Base-by-base conservation (phyloP, 805 yeast genomes). In the Yarrowia alimentaria region DNA sequence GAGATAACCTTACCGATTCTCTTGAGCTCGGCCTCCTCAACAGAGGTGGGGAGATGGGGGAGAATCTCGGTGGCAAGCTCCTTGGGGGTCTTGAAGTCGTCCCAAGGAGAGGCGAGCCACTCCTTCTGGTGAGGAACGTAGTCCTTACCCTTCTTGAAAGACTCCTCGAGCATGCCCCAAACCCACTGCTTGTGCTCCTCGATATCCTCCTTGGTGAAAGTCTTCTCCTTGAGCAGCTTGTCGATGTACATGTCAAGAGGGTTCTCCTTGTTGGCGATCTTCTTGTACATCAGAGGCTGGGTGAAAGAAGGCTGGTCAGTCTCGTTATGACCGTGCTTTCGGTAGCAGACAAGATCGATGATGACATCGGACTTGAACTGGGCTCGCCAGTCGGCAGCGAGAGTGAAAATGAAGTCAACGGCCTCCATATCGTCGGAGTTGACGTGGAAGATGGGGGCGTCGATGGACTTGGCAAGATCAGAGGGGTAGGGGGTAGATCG, bases 41-140 rank as follows among this genome's bases (percentile, higher is more conserved):
- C 87, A 56, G 86, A 93, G 49, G 99, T 93, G 68, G 98, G 97
- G 66, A 87, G 80, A 68, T 93, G 97, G 35, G 98, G 97, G 66
- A 93, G 77, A 42, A 93, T 77, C 73, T 93, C 98, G 53, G 93
- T 86, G 32, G 97, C 96, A 62, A 93, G 79, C 72, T 90, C 98
- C 70, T 81, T 88, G 67, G 97, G 96, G 51, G 96, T 86, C 77
- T 94, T 94, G 78, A 93, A 93, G 60, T 88, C 96, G 71, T 90
- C 96, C 99, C 99, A 93, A 60, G 97, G 93, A 35, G 96, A 86
- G 51, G 99, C 86, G 63, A 93, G 79, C 99, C 99, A 93, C 74
- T 91, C 97, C 75, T 95, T 81, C 22, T 91, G 78, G 57, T 89
- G 83, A 61, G 97, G 94, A 62, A 78, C 78, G 73, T 89, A 88